Evolutionary conservation across 306 rosid species (phyloP).

Genomic region (Cercis canadensis): DNA sequence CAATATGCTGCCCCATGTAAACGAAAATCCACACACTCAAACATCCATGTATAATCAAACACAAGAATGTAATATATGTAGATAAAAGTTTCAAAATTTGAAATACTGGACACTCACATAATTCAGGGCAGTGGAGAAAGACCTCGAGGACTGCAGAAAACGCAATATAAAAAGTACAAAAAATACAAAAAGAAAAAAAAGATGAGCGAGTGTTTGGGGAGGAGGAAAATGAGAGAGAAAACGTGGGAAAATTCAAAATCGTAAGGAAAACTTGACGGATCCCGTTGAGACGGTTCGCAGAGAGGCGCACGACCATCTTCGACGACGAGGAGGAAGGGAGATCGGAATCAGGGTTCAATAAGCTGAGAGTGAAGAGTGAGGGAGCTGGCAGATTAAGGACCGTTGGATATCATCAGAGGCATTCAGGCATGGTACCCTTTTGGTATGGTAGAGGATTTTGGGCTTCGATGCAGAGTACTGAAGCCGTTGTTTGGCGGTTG

Average conservation of each 20-base stretch:
- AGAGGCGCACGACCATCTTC: conserved; percentile 89
- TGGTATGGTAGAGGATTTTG: too few species aligned
- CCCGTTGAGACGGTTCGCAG: conserved; percentile 69
- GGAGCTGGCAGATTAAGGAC: too few species aligned
- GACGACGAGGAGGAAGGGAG: conserved; percentile 20
- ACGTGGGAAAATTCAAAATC: not conserved
- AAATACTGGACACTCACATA: conserved; percentile 59
- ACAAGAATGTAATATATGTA: not conserved
- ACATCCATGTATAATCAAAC: not conserved
- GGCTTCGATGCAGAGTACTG: too few species aligned
- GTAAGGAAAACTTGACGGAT: conserved; percentile 80
- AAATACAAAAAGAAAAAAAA: too few species aligned
- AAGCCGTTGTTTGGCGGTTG: too few species aligned
- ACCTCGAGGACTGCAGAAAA: conserved; percentile 67
- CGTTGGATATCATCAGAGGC: too few species aligned
- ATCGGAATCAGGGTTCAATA: too few species aligned
- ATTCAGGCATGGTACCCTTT: too few species aligned
- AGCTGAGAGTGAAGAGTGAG: too few species aligned
- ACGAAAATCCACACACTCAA: conserved; percentile 27
- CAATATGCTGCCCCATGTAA: conserved; percentile 70
- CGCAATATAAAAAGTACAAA: not conserved
- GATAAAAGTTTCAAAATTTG: too few species aligned
- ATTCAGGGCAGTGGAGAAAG: conserved; percentile 89
- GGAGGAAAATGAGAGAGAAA: conserved; percentile 23
- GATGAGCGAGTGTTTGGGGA: conserved; percentile 1